These are phyloP conservation scores for Clitoria ternatea DNA, from an alignment of 306 rosid genomes.

Conservation along the genomic window DNA sequence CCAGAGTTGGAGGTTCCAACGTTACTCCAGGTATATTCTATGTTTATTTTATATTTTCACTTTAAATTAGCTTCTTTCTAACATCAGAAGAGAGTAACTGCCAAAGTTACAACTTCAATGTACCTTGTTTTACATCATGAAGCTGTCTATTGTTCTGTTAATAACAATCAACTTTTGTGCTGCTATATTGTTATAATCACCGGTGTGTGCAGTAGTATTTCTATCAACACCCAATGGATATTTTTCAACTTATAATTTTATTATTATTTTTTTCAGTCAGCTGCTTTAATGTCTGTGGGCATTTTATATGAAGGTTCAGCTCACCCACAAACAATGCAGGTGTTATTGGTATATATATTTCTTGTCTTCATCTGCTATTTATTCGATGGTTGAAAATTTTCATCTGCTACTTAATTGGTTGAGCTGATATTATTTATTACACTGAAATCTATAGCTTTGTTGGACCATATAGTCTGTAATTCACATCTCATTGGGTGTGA, in stretches of 20 bases:
- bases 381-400: conserved; percentile 2
- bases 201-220: background rate
- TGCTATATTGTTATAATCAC: background rate
- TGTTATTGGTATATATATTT: conserved; percentile 66
- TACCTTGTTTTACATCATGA: background rate
- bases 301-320: conserved; percentile 92
- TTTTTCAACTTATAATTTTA: conserved; percentile 21
- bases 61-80: conserved; percentile 6
- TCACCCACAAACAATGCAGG: conserved; percentile 88
- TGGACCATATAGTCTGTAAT: background rate
- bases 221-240: conserved; percentile 17
- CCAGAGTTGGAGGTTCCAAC: conserved; percentile 94
- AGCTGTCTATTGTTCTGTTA: background rate
- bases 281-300: conserved; percentile 89
- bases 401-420: background rate
- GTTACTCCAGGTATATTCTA: conserved; percentile 74
- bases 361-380: conserved; percentile 25
- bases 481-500: no score
- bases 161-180: conserved; percentile 1
- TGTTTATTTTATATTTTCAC: conserved; percentile 5
- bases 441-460: conserved; percentile 6
- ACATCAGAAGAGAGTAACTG: background rate
- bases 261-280: conserved; percentile 55
- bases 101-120: background rate
- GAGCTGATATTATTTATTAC: background rate